Evolutionary conservation across 2,329 filamentous ascomycete genomes (phyloP).

Genomic region (Thyridium curvatum): DNA sequence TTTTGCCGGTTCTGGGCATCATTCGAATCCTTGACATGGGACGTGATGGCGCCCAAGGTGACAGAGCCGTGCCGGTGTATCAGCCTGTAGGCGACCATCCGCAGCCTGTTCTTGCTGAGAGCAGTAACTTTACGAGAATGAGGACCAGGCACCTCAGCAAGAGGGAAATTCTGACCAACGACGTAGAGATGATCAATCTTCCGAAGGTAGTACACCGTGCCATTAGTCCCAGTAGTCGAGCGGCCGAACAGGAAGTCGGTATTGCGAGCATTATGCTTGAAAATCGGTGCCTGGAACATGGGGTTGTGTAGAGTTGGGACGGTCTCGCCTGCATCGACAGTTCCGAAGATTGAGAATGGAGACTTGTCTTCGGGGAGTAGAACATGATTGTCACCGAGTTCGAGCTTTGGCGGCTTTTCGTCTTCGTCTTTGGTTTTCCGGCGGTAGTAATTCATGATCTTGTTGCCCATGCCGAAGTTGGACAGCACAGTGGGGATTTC

Average conservation of each 20-base stretch:
- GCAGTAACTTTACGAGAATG: conserved; percentile 95
- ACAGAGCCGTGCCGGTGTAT: conserved; percentile 70
- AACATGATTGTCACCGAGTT: conserved; percentile 83
- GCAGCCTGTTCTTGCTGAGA: conserved; percentile 92
- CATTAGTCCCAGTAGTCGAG: conserved; percentile 71
- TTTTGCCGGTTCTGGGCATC: conserved; percentile 96
- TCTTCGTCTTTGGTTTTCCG: conserved; percentile 70
- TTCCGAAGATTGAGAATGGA: conserved; percentile 91
- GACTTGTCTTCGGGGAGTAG: conserved; percentile 91
- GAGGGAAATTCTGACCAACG: conserved; percentile 89
- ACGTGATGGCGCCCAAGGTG: conserved; percentile 78
- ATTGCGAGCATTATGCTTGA: conserved; percentile 70
- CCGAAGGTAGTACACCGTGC: conserved; percentile 74
- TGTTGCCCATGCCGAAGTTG: conserved; percentile 95
- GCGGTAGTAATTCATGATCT: conserved; percentile 94
- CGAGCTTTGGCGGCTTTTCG: conserved; percentile 66
- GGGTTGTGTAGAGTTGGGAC: conserved; percentile 89
- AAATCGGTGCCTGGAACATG: conserved; percentile 92
- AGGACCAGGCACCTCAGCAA: conserved; percentile 84
- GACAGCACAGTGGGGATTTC: conserved; percentile 87
- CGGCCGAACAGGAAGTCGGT: conserved; percentile 86
- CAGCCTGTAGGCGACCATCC: conserved; percentile 90
- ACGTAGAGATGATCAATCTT: conserved; percentile 88
- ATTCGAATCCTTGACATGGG: conserved; percentile 85
- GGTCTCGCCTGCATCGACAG: conserved; percentile 84